Evolutionary conservation across 1,139 yeast species (phyloP), one percentile per base, ranked within the genome.

Genomic region (Debaryomyces singareniensis): DNA sequence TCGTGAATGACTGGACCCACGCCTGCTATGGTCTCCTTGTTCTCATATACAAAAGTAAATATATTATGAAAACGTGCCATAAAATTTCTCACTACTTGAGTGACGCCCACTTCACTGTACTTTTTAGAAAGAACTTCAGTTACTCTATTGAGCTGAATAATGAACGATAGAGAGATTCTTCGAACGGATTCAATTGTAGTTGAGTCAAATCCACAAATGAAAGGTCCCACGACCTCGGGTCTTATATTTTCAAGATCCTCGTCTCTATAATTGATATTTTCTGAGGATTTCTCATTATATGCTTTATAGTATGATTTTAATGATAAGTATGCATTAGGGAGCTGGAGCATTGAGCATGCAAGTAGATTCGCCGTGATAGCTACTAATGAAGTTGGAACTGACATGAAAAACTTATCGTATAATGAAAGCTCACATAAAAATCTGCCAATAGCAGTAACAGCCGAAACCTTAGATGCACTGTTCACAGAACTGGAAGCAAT

Each of bases 371-470:
- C 81, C 1, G 93, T 68, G 15, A 75, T 58, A 5, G 95, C 82
- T 16, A 85, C 66, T 29, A 74, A 49, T 1, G 87, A 75, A 0
- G 87, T 63, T 12, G 78, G 69, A 35, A 72, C 69, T 25, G 71
- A 66, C 32, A 87, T 57, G 47, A 80, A 84, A 27, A 68, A 68
- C 40, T 83, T 72, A 40, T 82, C 82, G 51, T 81, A 87, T 15
- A 86, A 57, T 0, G 95, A 68, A 31, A 83, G 57, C 53, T 86
- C 95, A 51, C 93, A 78, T 22, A 86, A 65, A 46, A 78, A 83
- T 39, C 85, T 64, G 2, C 81, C 63, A 28, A 77, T 68, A 4
- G 76, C 78, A 23, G 68, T 67, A 36, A 64, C 71, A 25, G 75
- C 77, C 14, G 71, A 65, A 30, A 63, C 58, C 5, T 65, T 60